Percentiles rank a stretch among this genome's conserved stretches.
phyloP scores from a whole-genome alignment of 116 monocot genomes.

The Posidonia oceanica region DNA sequence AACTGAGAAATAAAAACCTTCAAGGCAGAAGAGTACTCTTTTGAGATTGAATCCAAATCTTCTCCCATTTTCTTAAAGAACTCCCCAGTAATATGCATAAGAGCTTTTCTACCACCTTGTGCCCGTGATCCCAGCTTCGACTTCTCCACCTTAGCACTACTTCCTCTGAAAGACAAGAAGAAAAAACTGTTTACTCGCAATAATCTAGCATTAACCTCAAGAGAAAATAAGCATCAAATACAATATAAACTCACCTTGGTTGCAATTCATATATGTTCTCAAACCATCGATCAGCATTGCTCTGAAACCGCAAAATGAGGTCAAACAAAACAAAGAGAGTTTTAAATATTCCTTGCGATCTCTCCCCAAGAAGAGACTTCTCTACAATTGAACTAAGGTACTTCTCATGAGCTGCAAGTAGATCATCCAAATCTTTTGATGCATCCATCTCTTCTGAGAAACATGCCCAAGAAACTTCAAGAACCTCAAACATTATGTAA shows the following conservation, averaged over 20 bases:
- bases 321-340: conserved; percentile 73
- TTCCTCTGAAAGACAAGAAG: conserved; percentile 24
- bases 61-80: conserved; percentile 64
- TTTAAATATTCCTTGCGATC: conserved; percentile 48
- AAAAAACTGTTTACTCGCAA: neutral
- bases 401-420: conserved; percentile 87
- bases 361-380: conserved; percentile 94
- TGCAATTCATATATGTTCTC: conserved; percentile 82
- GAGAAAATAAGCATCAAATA: neutral
- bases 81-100: conserved; percentile 56
- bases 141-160: conserved; percentile 19
- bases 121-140: conserved; percentile 26
- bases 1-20: conserved; percentile 78
- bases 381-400: conserved; percentile 79
- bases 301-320: conserved; percentile 68
- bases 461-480: conserved; percentile 90
- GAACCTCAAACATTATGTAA: conserved; percentile 99
- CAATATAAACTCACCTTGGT: conserved; percentile 34
- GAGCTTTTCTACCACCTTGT: conserved; percentile 51
- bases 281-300: conserved; percentile 73
- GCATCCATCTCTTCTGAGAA: conserved; percentile 91
- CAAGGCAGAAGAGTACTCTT: conserved; percentile 76
- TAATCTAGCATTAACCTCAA: neutral
- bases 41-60: conserved; percentile 68
- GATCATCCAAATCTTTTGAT: conserved; percentile 87